These are phyloP conservation scores for Westerdykella aurantiaca DNA, from an alignment of 2,329 filamentous ascomycete genomes.

Conservation along the genomic window DNA sequence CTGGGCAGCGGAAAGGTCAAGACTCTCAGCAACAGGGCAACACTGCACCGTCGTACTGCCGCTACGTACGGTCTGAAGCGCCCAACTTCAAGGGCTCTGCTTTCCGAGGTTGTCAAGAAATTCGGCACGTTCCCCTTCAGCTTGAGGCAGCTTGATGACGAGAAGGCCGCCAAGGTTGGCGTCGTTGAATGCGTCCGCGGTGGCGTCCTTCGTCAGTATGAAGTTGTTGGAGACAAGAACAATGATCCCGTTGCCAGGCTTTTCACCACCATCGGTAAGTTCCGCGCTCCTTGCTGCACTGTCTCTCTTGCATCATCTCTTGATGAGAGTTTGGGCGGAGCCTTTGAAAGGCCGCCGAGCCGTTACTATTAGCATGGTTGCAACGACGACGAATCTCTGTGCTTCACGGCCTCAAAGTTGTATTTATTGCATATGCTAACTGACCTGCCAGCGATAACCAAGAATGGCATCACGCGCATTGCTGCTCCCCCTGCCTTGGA, in stretches of 20 bases:
- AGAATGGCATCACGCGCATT: slow-evolving; percentile 89
- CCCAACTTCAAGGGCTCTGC: slow-evolving; percentile 82
- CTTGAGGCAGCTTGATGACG: slow-evolving; percentile 91
- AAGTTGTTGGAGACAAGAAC: slow-evolving; percentile 92
- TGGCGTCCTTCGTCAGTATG: slow-evolving; percentile 91
- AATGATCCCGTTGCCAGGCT: slow-evolving; percentile 75
- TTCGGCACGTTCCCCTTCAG: slow-evolving; percentile 98
- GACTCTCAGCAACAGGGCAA: slow-evolving; percentile 78
- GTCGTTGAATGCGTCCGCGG: slow-evolving; percentile 93
- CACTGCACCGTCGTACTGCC: slow-evolving; percentile 85
- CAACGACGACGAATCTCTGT: too few relatives aligned
- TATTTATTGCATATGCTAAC: slow-evolving; percentile 9
- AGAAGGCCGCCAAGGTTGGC: slow-evolving; percentile 91
- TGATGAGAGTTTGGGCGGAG: not conserved
- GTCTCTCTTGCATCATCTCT: not conserved
- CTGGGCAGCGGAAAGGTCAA: slow-evolving; percentile 93
- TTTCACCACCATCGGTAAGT: slow-evolving; percentile 87
- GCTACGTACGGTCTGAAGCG: slow-evolving; percentile 93
- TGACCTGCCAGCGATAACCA: slow-evolving; percentile 69
- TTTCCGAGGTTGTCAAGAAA: slow-evolving; percentile 94
- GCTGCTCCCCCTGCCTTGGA: slow-evolving; percentile 71
- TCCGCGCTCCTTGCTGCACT: slow-evolving; percentile 1
- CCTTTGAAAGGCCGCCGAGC: too few relatives aligned
- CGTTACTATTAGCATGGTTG: too few relatives aligned
- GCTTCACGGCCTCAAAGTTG: not conserved